Conservation (phyloP, 78 protist genomes). For the Tieghemostelium lacteum region DNA sequence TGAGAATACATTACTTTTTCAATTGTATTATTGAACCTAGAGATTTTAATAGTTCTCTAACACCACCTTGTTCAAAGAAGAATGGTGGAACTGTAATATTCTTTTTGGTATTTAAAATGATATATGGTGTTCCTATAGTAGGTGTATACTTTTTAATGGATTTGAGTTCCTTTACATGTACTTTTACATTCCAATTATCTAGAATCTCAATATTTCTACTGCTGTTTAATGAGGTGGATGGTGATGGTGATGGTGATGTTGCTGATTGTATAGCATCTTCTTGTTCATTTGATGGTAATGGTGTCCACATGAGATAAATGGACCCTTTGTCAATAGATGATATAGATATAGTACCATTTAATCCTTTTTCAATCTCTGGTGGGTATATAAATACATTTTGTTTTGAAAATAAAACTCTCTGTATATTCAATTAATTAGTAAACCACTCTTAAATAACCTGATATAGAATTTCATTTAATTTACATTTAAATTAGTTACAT, state of each 20-base stretch:
- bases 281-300: background rate
- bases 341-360: conserved; percentile 50
- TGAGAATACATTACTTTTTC: conserved; percentile 24
- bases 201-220: background rate
- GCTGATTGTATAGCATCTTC: background rate
- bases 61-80: conserved; percentile 83
- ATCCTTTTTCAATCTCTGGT: conserved; percentile 61
- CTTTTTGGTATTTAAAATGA: conserved; percentile 32
- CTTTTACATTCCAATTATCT: conserved; percentile 22
- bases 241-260: too few species aligned
- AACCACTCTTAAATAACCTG: too few species aligned
- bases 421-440: too few species aligned
- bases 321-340: conserved; percentile 36
- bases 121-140: conserved; percentile 69
- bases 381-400: conserved; percentile 62
- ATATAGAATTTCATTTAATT: too few species aligned
- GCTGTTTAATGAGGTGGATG: background rate
- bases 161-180: conserved; percentile 25
- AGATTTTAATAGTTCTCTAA: conserved; percentile 70
- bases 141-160: conserved; percentile 79
- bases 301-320: conserved; percentile 37
- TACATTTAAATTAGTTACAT: too few species aligned
- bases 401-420: conserved; percentile 58
- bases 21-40: conserved; percentile 45
- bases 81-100: conserved; percentile 67